These are phyloP conservation scores for Parachaetomium inaequale DNA, from an alignment of 495 filamentous ascomycete genomes.

Conservation along the genomic window DNA sequence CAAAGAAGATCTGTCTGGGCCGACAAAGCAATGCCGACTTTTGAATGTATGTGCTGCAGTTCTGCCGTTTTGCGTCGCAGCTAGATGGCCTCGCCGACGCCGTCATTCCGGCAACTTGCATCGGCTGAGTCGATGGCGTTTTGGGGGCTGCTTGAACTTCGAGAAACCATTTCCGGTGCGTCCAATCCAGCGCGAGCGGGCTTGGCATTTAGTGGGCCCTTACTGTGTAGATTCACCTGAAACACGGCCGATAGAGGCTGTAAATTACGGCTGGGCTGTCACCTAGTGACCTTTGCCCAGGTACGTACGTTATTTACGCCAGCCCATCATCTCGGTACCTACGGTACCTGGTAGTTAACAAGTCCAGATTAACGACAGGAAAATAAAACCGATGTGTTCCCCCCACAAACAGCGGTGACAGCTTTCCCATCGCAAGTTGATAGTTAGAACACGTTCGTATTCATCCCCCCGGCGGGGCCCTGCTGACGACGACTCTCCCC, in stretches of 20 bases:
- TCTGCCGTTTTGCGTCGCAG: background rate
- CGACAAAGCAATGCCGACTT: too few species aligned
- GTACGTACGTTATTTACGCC: too few species aligned
- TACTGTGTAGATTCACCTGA: constrained; percentile 3
- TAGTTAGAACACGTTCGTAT: background rate
- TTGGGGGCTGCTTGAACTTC: background rate
- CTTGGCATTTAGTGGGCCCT: constrained; percentile 1
- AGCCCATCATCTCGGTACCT: too few species aligned
- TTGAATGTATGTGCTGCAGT: background rate
- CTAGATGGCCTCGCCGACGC: background rate
- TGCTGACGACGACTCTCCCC: constrained; percentile 10
- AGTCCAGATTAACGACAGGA: too few species aligned
- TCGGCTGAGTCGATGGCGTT: background rate
- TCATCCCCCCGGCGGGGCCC: background rate
- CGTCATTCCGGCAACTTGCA: background rate
- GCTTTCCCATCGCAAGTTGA: background rate
- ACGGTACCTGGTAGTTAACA: too few species aligned
- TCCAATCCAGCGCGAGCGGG: background rate
- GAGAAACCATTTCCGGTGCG: background rate
- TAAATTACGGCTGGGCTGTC: background rate
- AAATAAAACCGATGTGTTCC: too few species aligned
- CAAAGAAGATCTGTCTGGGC: too few species aligned
- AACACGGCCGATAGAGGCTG: background rate
- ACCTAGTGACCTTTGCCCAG: too few species aligned
- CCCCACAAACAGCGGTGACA: background rate